A percentile compares a stretch with the other conserved stretches of the same genome.
Conservation (phyloP, 176 grass and related monocot species). For the Oryza nivara region DNA sequence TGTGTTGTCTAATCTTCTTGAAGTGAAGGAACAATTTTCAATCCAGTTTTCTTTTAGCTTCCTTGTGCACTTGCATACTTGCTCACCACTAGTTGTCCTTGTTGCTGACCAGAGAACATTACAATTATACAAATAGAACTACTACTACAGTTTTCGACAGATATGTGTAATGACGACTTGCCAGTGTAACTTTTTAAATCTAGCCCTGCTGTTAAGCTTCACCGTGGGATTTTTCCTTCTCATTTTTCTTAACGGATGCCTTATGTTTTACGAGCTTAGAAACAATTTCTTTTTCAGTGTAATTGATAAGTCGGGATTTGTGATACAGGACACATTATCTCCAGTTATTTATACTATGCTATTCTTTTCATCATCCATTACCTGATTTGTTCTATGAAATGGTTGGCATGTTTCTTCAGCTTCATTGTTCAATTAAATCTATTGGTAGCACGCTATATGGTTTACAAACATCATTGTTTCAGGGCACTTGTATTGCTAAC, state of each 20-base stretch:
- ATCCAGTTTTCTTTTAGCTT: not conserved
- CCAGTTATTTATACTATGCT: not conserved
- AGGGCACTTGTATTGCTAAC: not conserved
- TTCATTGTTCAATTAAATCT: constrained; percentile 7
- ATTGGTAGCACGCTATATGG: not conserved
- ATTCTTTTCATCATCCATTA: not conserved
- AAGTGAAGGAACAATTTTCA: not conserved
- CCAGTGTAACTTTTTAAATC: constrained; percentile 5
- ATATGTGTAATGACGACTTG: not conserved
- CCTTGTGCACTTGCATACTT: constrained; percentile 6
- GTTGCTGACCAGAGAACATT: constrained; percentile 13
- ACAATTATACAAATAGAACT: not conserved
- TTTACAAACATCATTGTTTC: not conserved
- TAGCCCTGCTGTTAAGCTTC: not conserved
- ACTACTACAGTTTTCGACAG: constrained; percentile 1
- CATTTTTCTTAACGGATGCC: not conserved
- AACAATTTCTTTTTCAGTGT: not conserved
- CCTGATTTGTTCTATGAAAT: constrained; percentile 1
- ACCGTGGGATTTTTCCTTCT: not conserved
- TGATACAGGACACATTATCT: not conserved
- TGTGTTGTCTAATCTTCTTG: not conserved
- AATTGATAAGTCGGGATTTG: not conserved
- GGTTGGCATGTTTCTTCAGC: constrained; percentile 19
- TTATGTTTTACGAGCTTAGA: not conserved
- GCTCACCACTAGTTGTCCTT: not conserved